These are phyloP conservation scores for Millerozyma miso DNA, from an alignment of 805 yeast species.

Conservation along the genomic window DNA sequence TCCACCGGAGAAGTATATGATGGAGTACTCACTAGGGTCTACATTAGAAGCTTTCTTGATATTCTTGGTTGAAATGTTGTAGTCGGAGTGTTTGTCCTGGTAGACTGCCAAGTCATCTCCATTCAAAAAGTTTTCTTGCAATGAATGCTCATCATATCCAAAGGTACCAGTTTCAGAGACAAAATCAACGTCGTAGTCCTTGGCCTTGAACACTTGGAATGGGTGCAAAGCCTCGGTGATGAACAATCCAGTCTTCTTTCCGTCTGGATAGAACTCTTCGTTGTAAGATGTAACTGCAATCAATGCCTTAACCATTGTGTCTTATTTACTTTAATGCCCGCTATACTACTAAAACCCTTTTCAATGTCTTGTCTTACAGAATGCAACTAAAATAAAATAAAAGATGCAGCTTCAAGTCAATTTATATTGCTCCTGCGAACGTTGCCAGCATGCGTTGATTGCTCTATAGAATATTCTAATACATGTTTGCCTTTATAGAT, in stretches of 20 bases:
- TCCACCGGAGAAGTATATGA: conserved; percentile 58
- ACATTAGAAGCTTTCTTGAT: conserved; percentile 44
- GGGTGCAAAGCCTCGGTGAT: conserved; percentile 55
- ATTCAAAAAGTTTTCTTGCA: conserved; percentile 24
- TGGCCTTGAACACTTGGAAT: conserved; percentile 37
- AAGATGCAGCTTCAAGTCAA: too few relatives aligned
- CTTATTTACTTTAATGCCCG: too few relatives aligned
- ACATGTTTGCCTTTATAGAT: too few relatives aligned
- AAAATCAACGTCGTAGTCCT: conserved; percentile 37
- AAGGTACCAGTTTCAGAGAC: conserved; percentile 52
- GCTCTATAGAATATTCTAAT: too few relatives aligned
- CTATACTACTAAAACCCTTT: too few relatives aligned
- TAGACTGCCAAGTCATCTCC: conserved; percentile 38
- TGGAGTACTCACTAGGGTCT: conserved; percentile 41
- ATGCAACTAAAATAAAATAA: too few relatives aligned
- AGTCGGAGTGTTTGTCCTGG: conserved; percentile 31
- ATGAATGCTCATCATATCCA: conserved; percentile 52
- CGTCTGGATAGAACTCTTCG: conserved; percentile 48
- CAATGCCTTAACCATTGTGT: conserved; percentile 25
- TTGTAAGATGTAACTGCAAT: conserved; percentile 35
- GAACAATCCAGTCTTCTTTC: conserved; percentile 51
- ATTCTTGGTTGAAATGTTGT: conserved; percentile 30
- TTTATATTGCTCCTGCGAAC: too few relatives aligned
- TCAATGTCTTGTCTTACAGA: too few relatives aligned
- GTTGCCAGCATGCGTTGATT: too few relatives aligned